Evolutionary conservation across 345 rosid species (phyloP).

Genomic region (Angophora floribunda): DNA sequence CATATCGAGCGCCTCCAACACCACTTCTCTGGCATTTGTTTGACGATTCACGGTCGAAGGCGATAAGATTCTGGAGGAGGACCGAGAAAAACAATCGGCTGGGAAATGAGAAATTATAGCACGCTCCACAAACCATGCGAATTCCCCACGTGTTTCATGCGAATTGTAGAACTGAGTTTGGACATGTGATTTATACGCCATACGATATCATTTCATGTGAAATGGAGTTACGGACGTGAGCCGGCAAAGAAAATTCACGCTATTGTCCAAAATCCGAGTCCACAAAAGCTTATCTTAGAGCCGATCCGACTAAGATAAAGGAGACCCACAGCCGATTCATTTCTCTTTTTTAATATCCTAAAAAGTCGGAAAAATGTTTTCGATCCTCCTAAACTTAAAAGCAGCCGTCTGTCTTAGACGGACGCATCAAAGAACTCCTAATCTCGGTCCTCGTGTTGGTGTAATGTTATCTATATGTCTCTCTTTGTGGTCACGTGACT

Average conservation of each 20-base stretch:
- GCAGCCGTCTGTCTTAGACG: not conserved
- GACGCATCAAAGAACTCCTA: not conserved
- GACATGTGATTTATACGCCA: not conserved
- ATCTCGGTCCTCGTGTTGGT: not conserved
- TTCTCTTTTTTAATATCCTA: not conserved
- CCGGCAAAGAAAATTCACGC: not conserved
- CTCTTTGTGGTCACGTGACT: not conserved
- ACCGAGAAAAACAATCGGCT: not conserved
- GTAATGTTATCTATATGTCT: not conserved
- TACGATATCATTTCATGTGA: not conserved
- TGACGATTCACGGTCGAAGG: not conserved
- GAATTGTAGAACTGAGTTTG: too few species aligned
- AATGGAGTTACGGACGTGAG: not conserved
- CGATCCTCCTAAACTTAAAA: not conserved
- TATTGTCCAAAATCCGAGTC: not conserved
- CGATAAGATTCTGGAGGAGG: too few species aligned
- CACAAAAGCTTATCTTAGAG: too few species aligned
- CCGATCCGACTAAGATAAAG: not conserved
- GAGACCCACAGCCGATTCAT: not conserved
- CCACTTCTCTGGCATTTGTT: not conserved
- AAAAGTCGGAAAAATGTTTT: not conserved
- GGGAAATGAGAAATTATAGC: not conserved
- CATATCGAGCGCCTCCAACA: not conserved
- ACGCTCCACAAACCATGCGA: not conserved
- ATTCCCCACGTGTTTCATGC: too few species aligned